Conservation (phyloP, 2,329 filamentous ascomycete species). For the Bipolaris zeicola region DNA sequence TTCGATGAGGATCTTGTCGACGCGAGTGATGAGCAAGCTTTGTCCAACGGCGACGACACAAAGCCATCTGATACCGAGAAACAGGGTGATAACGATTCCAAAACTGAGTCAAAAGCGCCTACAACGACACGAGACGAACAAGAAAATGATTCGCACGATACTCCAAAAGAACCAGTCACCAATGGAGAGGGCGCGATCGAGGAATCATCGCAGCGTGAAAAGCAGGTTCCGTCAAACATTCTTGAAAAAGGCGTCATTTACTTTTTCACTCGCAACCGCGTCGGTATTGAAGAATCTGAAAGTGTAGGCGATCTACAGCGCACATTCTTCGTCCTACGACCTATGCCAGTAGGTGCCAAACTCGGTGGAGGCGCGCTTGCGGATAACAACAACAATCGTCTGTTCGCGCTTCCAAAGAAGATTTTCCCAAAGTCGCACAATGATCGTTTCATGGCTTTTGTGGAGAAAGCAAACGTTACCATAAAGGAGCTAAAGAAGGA, state of each 20-base stretch:
- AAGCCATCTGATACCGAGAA: not conserved
- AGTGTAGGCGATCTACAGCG: slow-evolving; percentile 74
- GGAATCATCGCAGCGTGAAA: slow-evolving; percentile 57
- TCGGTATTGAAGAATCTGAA: slow-evolving; percentile 72
- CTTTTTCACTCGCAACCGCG: slow-evolving; percentile 83
- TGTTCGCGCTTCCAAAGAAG: slow-evolving; percentile 85
- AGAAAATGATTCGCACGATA: slow-evolving; percentile 12
- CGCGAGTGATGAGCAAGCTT: slow-evolving; percentile 21
- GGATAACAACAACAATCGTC: slow-evolving; percentile 66
- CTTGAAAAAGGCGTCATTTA: slow-evolving; percentile 90
- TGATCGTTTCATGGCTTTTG: slow-evolving; percentile 80
- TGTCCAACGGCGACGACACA: slow-evolving; percentile 29
- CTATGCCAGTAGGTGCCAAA: slow-evolving; percentile 71
- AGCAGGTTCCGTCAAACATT: slow-evolving; percentile 64
- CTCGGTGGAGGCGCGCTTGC: slow-evolving; percentile 65
- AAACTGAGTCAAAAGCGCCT: slow-evolving; percentile 10
- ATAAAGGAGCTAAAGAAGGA: slow-evolving; percentile 73
- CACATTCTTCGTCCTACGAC: slow-evolving; percentile 79
- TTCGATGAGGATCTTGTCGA: slow-evolving; percentile 2
- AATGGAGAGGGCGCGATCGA: slow-evolving; percentile 50
- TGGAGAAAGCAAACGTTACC: slow-evolving; percentile 72
- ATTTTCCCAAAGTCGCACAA: slow-evolving; percentile 69
- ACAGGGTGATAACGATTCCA: not conserved
- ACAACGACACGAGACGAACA: slow-evolving; percentile 5
- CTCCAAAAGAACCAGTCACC: slow-evolving; percentile 26